phyloP scores from a whole-genome alignment of 805 yeast genomes.

The Candida ascalaphidarum region DNA sequence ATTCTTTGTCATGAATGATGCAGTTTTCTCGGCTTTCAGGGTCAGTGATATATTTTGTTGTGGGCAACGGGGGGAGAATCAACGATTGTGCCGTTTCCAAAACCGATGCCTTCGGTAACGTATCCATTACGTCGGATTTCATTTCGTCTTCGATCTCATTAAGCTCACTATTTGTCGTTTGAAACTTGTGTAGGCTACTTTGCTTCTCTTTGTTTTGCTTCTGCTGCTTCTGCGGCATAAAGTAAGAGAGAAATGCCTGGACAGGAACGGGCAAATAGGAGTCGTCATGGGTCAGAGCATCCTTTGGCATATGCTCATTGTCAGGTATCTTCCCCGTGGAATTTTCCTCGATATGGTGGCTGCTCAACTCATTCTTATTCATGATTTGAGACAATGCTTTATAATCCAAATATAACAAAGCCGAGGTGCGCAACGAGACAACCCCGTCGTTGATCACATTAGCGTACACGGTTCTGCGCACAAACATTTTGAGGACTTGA shows the following conservation, averaged over 20 bases:
- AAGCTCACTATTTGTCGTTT: conserved; percentile 11
- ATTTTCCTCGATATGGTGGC: conserved; percentile 5
- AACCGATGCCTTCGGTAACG: conserved; percentile 65
- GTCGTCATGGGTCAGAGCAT: conserved; percentile 8
- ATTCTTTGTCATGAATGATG: conserved; percentile 77
- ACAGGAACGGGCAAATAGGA: conserved; percentile 13
- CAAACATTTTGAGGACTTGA: conserved; percentile 50
- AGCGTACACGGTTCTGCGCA: conserved; percentile 76
- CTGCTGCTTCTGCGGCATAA: conserved; percentile 36
- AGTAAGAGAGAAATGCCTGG: conserved; percentile 30
- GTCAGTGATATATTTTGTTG: conserved; percentile 53
- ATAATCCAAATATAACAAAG: conserved; percentile 82
- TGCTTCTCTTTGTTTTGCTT: conserved; percentile 14
- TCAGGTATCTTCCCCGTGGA: conserved; percentile 11
- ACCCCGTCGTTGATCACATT: conserved; percentile 91
- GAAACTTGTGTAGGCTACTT: conserved; percentile 8
- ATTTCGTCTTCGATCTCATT: conserved; percentile 2
- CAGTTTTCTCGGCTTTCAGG: conserved; percentile 58
- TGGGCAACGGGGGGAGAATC: conserved; percentile 74
- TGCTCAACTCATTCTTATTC: conserved; percentile 1
- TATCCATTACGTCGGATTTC: conserved; percentile 3
- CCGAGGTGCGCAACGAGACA: conserved; percentile 88
- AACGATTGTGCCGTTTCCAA: conserved; percentile 72
- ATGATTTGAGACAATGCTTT: conserved; percentile 37
- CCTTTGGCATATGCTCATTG: conserved; percentile 4